phyloP scores from a whole-genome alignment of 371 early-diverging fungal species.

The Mucor circinelloides region DNA sequence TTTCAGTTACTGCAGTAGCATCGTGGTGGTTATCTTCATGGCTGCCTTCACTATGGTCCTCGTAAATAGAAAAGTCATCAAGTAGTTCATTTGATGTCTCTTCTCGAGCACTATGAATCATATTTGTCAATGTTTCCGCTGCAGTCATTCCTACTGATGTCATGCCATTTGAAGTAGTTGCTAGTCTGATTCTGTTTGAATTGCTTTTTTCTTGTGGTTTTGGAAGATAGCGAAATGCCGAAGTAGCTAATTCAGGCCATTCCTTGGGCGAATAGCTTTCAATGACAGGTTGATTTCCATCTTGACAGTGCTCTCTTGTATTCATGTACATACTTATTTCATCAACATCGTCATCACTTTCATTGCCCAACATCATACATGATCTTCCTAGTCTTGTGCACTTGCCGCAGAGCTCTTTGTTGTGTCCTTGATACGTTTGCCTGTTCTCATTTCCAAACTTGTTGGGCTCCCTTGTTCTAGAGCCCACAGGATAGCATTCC shows the following conservation, averaged over 20 bases:
- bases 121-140: not conserved
- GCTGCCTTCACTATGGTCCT: not conserved
- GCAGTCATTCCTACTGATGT: not conserved
- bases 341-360: not conserved
- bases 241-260: not conserved
- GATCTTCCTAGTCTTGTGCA: constrained; percentile 6
- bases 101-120: not conserved
- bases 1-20: not conserved
- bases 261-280: not conserved
- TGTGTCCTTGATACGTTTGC: not conserved
- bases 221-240: not conserved
- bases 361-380: constrained; percentile 2
- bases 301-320: not conserved
- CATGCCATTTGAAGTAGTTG: not conserved
- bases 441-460: constrained; percentile 5
- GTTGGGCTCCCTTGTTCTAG: constrained; percentile 4
- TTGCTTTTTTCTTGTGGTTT: not conserved
- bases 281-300: not conserved
- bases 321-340: not conserved
- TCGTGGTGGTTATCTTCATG: not conserved
- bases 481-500: not conserved
- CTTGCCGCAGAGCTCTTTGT: constrained; percentile 7
- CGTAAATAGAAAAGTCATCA: not conserved
- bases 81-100: not conserved
- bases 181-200: not conserved